Conservation (phyloP, 2,329 filamentous ascomycete genomes). For the Trichoderma pleuroti region DNA sequence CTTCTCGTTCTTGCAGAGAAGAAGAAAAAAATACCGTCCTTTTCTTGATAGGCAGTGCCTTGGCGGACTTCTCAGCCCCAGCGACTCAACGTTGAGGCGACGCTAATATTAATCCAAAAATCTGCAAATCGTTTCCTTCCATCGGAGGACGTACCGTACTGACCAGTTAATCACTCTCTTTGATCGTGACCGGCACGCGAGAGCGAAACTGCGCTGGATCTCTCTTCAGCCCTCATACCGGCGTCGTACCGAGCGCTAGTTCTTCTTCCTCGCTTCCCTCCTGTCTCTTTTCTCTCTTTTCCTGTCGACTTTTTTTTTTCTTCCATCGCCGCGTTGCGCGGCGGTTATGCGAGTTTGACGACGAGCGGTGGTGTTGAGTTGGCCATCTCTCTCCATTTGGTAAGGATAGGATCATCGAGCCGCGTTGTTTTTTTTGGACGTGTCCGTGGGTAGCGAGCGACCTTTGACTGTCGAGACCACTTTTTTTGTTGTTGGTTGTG, state of each 20-base stretch:
- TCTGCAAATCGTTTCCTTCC: neutral
- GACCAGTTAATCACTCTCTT: neutral
- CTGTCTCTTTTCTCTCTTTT: neutral
- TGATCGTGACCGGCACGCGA: slow-evolving; percentile 7
- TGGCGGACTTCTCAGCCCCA: slow-evolving; percentile 2
- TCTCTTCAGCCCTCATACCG: neutral
- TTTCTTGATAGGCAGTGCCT: slow-evolving; percentile 10
- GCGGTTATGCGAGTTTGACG: slow-evolving; percentile 13
- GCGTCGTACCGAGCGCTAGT: neutral
- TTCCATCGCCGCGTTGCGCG: slow-evolving; percentile 12
- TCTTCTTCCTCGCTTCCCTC: neutral
- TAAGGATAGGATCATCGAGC: neutral
- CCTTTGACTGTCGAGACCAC: neutral
- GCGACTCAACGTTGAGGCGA: slow-evolving; percentile 13
- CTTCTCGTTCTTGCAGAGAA: slow-evolving; percentile 6
- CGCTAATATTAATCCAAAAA: slow-evolving; percentile 11
- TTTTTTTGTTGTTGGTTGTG: neutral
- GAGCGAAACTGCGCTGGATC: neutral
- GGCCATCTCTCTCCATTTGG: neutral
- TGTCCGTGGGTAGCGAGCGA: neutral
- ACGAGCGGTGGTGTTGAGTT: neutral
- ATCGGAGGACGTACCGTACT: neutral
- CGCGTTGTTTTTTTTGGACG: slow-evolving; percentile 1
- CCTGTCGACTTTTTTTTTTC: neutral
- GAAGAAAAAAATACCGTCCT: neutral